A percentile compares a stretch with the other conserved stretches of the same genome.
Conservation (phyloP, 495 filamentous ascomycete species). For the Aspergillus olivimuriae region DNA sequence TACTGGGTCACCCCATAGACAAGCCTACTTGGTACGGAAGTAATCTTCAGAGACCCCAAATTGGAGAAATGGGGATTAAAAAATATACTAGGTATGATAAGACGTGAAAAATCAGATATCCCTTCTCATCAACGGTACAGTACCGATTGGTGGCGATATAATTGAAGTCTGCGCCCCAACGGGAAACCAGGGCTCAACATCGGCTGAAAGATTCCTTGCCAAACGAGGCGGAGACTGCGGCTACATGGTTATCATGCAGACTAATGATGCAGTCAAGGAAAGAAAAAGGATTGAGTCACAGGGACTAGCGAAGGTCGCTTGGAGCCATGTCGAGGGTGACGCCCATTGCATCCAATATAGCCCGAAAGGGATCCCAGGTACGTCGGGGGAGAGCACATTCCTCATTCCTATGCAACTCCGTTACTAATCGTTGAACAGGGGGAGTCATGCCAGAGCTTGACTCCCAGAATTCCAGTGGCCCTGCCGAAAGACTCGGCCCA, state of each 20-base stretch:
- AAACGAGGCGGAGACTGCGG: conserved; percentile 1
- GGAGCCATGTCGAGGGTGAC: background rate
- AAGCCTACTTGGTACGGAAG: background rate
- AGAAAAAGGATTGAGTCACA: background rate
- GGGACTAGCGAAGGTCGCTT: background rate
- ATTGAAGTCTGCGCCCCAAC: background rate
- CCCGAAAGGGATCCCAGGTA: conserved; percentile 3
- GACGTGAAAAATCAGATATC: too few relatives aligned
- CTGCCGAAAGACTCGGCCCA: background rate
- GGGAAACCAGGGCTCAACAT: background rate
- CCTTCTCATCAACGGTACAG: background rate
- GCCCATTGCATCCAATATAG: background rate
- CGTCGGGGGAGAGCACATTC: too few relatives aligned
- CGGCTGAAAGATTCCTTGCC: background rate
- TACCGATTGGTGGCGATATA: conserved; percentile 2
- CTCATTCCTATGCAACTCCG: background rate
- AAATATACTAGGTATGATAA: conserved; percentile 4
- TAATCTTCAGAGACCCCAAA: background rate
- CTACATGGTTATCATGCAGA: conserved; percentile 6
- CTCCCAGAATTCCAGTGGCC: background rate
- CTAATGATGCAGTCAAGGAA: background rate
- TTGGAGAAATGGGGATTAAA: background rate
- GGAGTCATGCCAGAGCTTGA: conserved; percentile 3
- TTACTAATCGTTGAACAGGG: background rate
- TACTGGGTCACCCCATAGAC: too few relatives aligned